Evolutionary conservation across 1,139 yeast species (phyloP), one percentile per base, ranked within the genome.

Genomic region (Casaregolazyma lundiana): DNA sequence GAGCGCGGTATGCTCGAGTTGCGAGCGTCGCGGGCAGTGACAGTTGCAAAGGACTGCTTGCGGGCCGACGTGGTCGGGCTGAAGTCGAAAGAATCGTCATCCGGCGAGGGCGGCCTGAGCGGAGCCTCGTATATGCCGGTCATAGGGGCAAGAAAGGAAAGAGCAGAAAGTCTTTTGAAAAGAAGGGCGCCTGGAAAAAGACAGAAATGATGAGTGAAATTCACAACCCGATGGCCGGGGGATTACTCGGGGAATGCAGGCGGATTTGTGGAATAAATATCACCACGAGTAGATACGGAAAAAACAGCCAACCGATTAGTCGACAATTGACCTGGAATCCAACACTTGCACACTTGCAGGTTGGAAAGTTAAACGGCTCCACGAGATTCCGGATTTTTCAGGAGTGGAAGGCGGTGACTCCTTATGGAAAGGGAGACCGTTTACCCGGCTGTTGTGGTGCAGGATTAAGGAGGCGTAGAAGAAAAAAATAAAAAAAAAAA

Each of bases 21-120:
- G 15, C 32, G 32, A 11, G 32, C 32, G 32, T 26, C 32, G n/a
- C n/a, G n/a, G n/a, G n/a, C n/a, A n/a, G n/a, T n/a, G n/a, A n/a
- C n/a, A n/a, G n/a, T n/a, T n/a, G 50, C 44, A 95, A 6, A 52
- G 82, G 13, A 53, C 77, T 30, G 92, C 95, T 5, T 97, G 97
- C 47, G 65, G 81, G 1, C 66, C 78, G 40, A 55, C 46, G 44
- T 51, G 26, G 49, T 49, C 32, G 42, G 49, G 39, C 55, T 54
- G 40, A 52, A 53, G 35, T 48, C 57, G 37, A 49, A 48, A 34
- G 40, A 62, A 69, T 30, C 53, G 65, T 35, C 73, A 75, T 52
- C 61, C 68, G 41, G 43, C 19, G 43, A 40, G 13, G 43, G 43
- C 15, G 43, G 43, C 16, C 43, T 11, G 5, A 40, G 15, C 20